Base-by-base conservation (phyloP, 306 rosid genomes). In the Citrullus mucosospermus region DNA sequence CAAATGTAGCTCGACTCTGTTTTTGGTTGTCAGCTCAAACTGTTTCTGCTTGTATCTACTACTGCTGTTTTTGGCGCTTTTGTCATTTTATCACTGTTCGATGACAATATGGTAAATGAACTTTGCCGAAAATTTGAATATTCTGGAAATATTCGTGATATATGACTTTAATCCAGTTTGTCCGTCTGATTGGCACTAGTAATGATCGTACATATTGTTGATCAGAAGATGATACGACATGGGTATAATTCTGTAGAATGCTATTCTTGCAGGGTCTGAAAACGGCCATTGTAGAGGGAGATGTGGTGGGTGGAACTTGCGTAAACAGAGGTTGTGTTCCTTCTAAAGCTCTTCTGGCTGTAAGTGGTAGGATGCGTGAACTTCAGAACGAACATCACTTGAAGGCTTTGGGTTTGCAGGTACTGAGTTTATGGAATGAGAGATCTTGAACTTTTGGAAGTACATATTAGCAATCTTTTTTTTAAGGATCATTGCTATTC, bases 281-380 rank as follows among this genome's bases (percentile, higher is more conserved):
- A 92, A 95, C 97, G 63, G 98, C 91, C 36, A 83, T 95, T 16
- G 89, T 95, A 6, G 98, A 95, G 83, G 98, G 98, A 83, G 97
- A 92, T 56, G 96, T 92, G 84, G 93, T 95, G 80, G 99, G 97
- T 46, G 97, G 98, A 79, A 95, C 98, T 17, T 95, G 98, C 84
- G 97, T 95, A 57, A 95, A 95, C 88, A 88, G 97, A 85, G 99
- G 99, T 5, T 95, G 99, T 58, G 97, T 92, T 87, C 99, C 99
- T 59, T 95, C 99, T 2, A 95, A 91, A 82, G 99, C 99, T 83
- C 99, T 95, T 88, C 85, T 96, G 82, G 99, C 99, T 65, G 97
- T 88, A 6, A 92, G 98, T 78, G 99, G 98, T 81, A 93, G 99
- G 78, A 96, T 92, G 99, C 97, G 96, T 57, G 99, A 96, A 81